Conservation (phyloP, 768 basidiomycete species). For the Lyophyllum semitale region DNA sequence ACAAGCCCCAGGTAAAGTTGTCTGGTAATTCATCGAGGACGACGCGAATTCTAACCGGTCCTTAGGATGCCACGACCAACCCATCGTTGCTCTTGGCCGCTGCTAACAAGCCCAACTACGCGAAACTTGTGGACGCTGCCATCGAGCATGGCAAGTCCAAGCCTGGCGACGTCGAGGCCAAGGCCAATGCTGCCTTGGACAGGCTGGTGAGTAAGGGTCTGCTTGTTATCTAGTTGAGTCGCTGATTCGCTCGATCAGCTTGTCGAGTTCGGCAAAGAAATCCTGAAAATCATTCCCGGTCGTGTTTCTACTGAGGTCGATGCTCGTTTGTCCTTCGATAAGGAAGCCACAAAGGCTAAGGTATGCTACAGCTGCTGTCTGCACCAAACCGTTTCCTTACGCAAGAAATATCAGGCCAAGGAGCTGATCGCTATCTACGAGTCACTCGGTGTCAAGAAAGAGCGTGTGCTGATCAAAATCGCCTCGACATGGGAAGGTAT, state of each 20-base stretch:
- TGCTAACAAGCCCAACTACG: conserved; percentile 86
- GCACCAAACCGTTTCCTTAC: not conserved
- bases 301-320: conserved; percentile 99
- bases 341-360: conserved; percentile 89
- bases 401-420: conserved; percentile 50
- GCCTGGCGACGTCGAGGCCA: conserved; percentile 73
- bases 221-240: not conserved
- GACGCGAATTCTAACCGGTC: conserved; percentile 3
- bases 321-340: conserved; percentile 96
- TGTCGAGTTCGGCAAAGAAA: conserved; percentile 96
- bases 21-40: not conserved
- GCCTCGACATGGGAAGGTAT: conserved; percentile 99
- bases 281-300: conserved; percentile 93
- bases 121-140: conserved; percentile 76
- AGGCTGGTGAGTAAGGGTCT: conserved; percentile 66
- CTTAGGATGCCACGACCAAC: conserved; percentile 96
- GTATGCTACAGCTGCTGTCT: conserved; percentile 30
- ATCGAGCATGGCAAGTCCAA: conserved; percentile 77
- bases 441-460: conserved; percentile 89
- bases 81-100: conserved; percentile 94
- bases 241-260: conserved; percentile 53
- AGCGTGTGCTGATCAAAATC: conserved; percentile 98
- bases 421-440: conserved; percentile 94
- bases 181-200: conserved; percentile 82
- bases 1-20: conserved; percentile 82